Base-by-base conservation (phyloP, 78 protist genomes). In the Speleostelium caveatum region DNA sequence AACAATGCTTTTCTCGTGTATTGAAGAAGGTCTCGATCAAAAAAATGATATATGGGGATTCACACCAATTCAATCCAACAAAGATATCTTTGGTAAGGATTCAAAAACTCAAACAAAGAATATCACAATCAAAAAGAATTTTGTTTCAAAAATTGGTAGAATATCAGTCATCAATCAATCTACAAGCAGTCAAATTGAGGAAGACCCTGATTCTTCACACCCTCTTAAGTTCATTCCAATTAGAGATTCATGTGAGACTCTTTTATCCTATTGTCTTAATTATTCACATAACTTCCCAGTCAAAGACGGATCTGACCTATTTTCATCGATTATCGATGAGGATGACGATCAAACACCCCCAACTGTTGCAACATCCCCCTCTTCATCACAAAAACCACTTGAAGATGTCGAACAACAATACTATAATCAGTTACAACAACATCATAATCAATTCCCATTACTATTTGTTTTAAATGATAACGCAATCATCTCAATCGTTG, bases 201-300 rank as follows among this genome's bases (percentile, higher is more conserved):
- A 69, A 6, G 61, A 38, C 0, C 51, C 36, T 17, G 75, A 69
- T 26, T 12, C 1, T 24, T 12, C 75, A 2, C 24, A n/a, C n/a
- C n/a, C n/a, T n/a, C n/a, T 56, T 2, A 80, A 80, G 36, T 73
- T 73, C 2, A 16, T n/a, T 2, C 30, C 49, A 2, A 80, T 80
- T 41, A 49, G 38, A n/a, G 89, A 80, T 35, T 39, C 89, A 1
- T 72, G 76, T 28, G 89, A 80, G 22, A 80, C 89, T 6, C 74
- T 80, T 16, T 36, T 80, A 1, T 66, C 36, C 2, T 67, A 80
- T 53, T 80, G 89, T 55, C 45, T 80, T 26, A 80, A 80, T 62
- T 80, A 56, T 72, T 58, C 73, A 0, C 89, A 80, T 39, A 51
- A 80, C 24, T 80, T 80, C 89, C 89, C 89, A 65, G 53, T 72